These are phyloP conservation scores for Pouteria glomerata DNA, from an alignment of 148 eudicot species.

Conservation along the genomic window DNA sequence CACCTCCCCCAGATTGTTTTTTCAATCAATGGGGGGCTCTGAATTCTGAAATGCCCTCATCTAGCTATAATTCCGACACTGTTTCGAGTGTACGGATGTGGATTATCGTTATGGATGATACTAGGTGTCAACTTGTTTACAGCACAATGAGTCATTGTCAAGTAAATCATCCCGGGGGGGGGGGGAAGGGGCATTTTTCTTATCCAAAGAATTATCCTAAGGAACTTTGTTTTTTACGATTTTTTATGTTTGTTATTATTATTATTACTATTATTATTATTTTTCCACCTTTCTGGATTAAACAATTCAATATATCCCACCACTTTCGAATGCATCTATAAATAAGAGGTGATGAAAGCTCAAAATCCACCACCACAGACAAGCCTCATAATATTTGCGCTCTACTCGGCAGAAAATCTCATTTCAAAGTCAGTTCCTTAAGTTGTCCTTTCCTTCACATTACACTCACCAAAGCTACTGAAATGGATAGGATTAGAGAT, in stretches of 20 bases:
- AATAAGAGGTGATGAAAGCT: slow-evolving; percentile 28
- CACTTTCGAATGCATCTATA: slow-evolving; percentile 21
- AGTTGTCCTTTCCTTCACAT: not conserved
- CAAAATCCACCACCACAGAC: slow-evolving; percentile 6
- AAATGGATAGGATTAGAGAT: slow-evolving; percentile 11
- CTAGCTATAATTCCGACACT: not conserved
- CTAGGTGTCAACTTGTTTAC: slow-evolving; percentile 27
- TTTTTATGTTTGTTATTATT: not conserved
- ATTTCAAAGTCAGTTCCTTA: too few relatives aligned
- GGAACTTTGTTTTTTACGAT: not conserved
- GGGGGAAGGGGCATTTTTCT: slow-evolving; percentile 22
- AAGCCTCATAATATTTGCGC: slow-evolving; percentile 1
- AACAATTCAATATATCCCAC: slow-evolving; percentile 13
- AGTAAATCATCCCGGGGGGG: slow-evolving; percentile 18
- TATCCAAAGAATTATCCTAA: slow-evolving; percentile 35
- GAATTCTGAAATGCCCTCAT: not conserved
- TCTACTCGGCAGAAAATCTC: not conserved
- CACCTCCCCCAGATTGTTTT: not conserved
- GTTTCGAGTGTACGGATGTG: slow-evolving; percentile 3
- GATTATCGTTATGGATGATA: slow-evolving; percentile 1
- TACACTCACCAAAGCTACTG: not conserved
- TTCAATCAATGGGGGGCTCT: slow-evolving; percentile 1
- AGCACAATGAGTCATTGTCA: slow-evolving; percentile 26
- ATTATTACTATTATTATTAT: too few relatives aligned
- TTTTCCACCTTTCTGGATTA: slow-evolving; percentile 6